Evolutionary conservation across 148 eudicot species (phyloP).

Genomic region (Heliamphora exappendiculata): DNA sequence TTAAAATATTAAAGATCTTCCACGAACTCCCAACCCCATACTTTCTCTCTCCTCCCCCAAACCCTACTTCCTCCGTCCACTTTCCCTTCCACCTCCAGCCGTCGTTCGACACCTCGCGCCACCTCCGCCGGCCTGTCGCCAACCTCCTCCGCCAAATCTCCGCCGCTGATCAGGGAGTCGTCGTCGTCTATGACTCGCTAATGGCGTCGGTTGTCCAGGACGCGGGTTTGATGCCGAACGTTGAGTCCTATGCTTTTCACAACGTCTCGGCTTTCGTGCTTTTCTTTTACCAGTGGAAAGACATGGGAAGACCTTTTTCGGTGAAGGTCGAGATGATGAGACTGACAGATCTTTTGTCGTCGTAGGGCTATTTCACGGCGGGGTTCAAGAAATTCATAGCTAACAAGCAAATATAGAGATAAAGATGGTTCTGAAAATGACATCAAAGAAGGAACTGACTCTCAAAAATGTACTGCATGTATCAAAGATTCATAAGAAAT

Average conservation of each 20-base stretch:
- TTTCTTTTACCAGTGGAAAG: conserved; percentile 17
- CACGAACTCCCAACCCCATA: conserved; percentile 15
- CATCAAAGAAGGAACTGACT: too few relatives aligned
- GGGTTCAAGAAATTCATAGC: conserved; percentile 6
- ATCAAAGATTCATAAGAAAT: too few relatives aligned
- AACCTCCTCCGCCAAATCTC: conserved; percentile 2
- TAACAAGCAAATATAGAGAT: too few relatives aligned
- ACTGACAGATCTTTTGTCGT: conserved; percentile 8
- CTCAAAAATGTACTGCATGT: too few relatives aligned
- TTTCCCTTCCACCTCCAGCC: conserved; percentile 22
- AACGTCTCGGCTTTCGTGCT: conserved; percentile 16
- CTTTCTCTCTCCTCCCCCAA: conserved; percentile 9
- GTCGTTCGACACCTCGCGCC: not conserved
- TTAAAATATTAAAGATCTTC: too few relatives aligned
- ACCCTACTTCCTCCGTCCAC: not conserved
- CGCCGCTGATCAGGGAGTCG: not conserved
- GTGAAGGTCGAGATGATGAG: not conserved
- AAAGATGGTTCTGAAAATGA: too few relatives aligned
- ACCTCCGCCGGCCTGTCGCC: conserved; percentile 11
- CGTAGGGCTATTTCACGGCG: conserved; percentile 15
- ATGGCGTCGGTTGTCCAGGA: conserved; percentile 19
- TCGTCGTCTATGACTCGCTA: conserved; percentile 13
- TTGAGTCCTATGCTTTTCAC: conserved; percentile 14
- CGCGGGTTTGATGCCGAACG: not conserved
- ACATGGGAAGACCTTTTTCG: conserved; percentile 10